phyloP scores from a whole-genome alignment of 2,329 filamentous ascomycete genomes.

The Pyrenochaeta sp. region DNA sequence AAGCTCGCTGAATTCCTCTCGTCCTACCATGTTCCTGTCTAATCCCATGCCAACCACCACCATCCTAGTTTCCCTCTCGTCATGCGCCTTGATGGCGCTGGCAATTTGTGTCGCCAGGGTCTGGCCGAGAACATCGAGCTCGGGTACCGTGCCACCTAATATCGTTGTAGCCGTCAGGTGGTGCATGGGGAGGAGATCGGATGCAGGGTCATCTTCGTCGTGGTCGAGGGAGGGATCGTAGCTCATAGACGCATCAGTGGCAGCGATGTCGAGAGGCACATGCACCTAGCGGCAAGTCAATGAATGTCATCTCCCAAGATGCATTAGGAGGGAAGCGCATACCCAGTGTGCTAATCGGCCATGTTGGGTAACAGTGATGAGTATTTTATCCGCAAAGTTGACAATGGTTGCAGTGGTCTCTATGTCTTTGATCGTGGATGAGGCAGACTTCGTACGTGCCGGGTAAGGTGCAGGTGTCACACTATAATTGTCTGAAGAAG shows the following conservation, averaged over 20 bases:
- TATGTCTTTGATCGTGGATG: slow-evolving; percentile 71
- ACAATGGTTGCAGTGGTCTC: slow-evolving; percentile 76
- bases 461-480: slow-evolving; percentile 67
- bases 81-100: slow-evolving; percentile 75
- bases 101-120: slow-evolving; percentile 90
- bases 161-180: slow-evolving; percentile 88
- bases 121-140: slow-evolving; percentile 84
- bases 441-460: slow-evolving; percentile 63
- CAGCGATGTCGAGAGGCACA: slow-evolving; percentile 76
- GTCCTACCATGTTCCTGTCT: slow-evolving; percentile 60
- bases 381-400: slow-evolving; percentile 86
- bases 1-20: slow-evolving; percentile 54
- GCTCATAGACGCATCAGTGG: slow-evolving; percentile 68
- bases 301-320: slow-evolving; percentile 2
- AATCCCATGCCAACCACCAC: slow-evolving; percentile 68
- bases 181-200: slow-evolving; percentile 73
- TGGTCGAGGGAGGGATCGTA: slow-evolving; percentile 55
- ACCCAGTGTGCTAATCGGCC: slow-evolving; percentile 94
- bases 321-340: slow-evolving; percentile 33
- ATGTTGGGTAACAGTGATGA: slow-evolving; percentile 87
- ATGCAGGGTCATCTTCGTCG: slow-evolving; percentile 49
- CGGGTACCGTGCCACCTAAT: slow-evolving; percentile 80
- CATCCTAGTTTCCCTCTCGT: slow-evolving; percentile 68
- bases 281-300: slow-evolving; percentile 66
- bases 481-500: slow-evolving; percentile 25